These are phyloP conservation scores for Penicillium corylophilum DNA, from an alignment of 2,329 filamentous ascomycete species.

Conservation along the genomic window DNA sequence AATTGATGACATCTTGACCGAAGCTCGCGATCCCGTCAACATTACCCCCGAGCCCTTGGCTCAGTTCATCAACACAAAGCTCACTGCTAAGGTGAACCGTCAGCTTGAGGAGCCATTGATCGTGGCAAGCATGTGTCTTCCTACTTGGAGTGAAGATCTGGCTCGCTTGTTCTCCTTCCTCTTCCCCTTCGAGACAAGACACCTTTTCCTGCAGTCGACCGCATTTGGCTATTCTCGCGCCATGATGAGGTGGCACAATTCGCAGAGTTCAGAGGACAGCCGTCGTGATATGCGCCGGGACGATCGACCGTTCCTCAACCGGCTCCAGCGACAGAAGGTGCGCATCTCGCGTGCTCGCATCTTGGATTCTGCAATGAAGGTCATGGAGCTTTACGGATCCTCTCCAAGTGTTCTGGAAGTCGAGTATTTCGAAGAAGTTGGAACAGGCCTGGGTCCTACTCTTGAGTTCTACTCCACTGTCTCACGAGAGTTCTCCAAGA, in stretches of 20 bases:
- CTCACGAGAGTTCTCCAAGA: slow-evolving; percentile 95
- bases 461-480: slow-evolving; percentile 98
- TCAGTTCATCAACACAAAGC: slow-evolving; percentile 97
- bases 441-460: slow-evolving; percentile 90
- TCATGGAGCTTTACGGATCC: slow-evolving; percentile 98
- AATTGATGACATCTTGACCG: slow-evolving; percentile 82
- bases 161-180: slow-evolving; percentile 93
- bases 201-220: slow-evolving; percentile 95
- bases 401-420: slow-evolving; percentile 95
- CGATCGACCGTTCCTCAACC: slow-evolving; percentile 85
- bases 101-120: slow-evolving; percentile 96
- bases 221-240: slow-evolving; percentile 97
- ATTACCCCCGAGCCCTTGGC: slow-evolving; percentile 79
- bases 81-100: slow-evolving; percentile 95
- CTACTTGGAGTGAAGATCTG: slow-evolving; percentile 93
- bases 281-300: slow-evolving; percentile 80
- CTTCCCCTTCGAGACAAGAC: slow-evolving; percentile 95
- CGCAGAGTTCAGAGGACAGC: slow-evolving; percentile 76
- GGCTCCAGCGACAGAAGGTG: slow-evolving; percentile 95
- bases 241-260: slow-evolving; percentile 96
- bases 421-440: slow-evolving; percentile 98
- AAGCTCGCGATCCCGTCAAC: slow-evolving; percentile 68
- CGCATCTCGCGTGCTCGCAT: slow-evolving; percentile 93
- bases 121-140: slow-evolving; percentile 93
- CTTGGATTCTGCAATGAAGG: slow-evolving; percentile 92